These are phyloP conservation scores for Plasmopara viticola DNA, from an alignment of 352 stramenopile species.

Conservation along the genomic window DNA sequence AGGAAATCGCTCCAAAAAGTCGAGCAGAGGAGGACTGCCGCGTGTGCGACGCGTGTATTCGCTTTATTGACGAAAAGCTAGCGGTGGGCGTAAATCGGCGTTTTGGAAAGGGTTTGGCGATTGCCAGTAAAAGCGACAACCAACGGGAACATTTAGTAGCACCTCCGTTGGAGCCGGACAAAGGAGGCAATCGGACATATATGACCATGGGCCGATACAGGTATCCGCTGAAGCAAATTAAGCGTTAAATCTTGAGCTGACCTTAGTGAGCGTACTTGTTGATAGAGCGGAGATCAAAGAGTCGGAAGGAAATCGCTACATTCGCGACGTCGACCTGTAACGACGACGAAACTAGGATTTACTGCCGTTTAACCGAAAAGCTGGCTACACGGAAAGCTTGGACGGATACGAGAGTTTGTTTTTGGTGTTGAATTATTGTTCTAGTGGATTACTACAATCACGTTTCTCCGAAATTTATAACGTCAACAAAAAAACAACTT, in stretches of 20 bases:
- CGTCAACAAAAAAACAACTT: constrained; percentile 3
- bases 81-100: constrained; percentile 65
- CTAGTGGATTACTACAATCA: no score
- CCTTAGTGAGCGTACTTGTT: neutral
- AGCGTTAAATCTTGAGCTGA: constrained; percentile 1
- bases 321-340: constrained; percentile 76
- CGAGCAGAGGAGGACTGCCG: constrained; percentile 60
- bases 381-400: no score
- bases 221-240: constrained; percentile 21
- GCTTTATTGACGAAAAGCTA: constrained; percentile 81
- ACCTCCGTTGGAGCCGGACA: constrained; percentile 35
- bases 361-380: no score
- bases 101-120: constrained; percentile 43
- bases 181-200: constrained; percentile 55
- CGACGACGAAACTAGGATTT: neutral
- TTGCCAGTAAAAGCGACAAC: constrained; percentile 28
- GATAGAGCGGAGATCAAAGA: constrained; percentile 83
- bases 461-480: neutral
- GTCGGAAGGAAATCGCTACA: constrained; percentile 85
- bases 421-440: no score
- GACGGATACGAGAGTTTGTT: no score
- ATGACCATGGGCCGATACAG: constrained; percentile 81
- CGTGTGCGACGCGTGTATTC: constrained; percentile 79
- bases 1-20: constrained; percentile 64
- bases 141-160: constrained; percentile 22